phyloP scores from a whole-genome alignment of 164 flowering plant genomes.

The Kalanchoe fedtschenkoi region DNA sequence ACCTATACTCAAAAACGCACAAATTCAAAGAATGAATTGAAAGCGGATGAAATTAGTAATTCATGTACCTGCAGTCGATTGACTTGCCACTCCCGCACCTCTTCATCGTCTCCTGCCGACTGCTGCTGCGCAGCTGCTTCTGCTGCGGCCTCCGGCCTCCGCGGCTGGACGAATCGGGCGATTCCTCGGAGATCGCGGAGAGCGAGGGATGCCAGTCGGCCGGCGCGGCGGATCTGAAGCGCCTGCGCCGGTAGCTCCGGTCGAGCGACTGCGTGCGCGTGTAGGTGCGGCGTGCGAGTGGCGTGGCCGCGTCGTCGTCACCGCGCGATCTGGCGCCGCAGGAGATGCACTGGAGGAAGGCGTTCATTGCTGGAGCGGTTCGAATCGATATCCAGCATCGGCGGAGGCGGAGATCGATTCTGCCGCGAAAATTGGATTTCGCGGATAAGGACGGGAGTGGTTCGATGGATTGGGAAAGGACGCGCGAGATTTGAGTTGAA shows the following conservation, averaged over 20 bases:
- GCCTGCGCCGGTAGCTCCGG: neutral
- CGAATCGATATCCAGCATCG: conserved; percentile 1
- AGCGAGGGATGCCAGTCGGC: neutral
- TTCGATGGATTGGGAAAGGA: neutral
- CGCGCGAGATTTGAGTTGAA: neutral
- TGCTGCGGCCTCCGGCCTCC: neutral
- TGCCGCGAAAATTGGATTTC: too few relatives aligned
- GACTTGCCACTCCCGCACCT: neutral
- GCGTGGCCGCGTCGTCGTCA: neutral
- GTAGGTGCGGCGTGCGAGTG: neutral
- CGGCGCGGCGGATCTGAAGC: neutral
- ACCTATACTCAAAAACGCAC: neutral
- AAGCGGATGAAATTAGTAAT: neutral
- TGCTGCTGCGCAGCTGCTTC: neutral
- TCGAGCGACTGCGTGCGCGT: neutral
- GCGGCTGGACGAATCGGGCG: neutral
- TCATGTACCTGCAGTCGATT: neutral
- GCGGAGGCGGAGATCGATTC: conserved; percentile 4
- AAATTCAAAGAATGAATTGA: neutral
- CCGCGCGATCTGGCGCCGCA: neutral
- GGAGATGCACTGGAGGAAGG: conserved; percentile 2
- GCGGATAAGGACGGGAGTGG: too few relatives aligned
- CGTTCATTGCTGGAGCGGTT: neutral
- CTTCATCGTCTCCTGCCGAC: neutral
- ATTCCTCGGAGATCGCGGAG: neutral